A percentile compares a stretch with the other conserved stretches of the same genome.
Conservation (phyloP, 208 protist genomes). For the Angomonas ambiguus region DNA sequence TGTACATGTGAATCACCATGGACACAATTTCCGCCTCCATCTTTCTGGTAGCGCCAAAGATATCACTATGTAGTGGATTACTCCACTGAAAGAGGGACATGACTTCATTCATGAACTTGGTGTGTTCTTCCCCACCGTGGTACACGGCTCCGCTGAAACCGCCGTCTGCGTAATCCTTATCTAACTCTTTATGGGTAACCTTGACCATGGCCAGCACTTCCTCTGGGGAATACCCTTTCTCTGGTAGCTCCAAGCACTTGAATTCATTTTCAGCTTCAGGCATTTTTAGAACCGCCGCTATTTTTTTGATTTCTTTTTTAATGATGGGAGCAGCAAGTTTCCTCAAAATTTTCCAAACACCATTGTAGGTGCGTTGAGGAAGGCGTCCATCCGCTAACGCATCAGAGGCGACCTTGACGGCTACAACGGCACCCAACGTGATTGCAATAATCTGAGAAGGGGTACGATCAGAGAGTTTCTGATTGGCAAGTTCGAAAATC, state of each 20-base stretch:
- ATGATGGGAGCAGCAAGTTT: conserved; percentile 54
- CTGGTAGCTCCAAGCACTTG: conserved; percentile 54
- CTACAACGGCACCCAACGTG: conserved; percentile 33
- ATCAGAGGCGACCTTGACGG: conserved; percentile 32
- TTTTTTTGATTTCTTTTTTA: conserved; percentile 35
- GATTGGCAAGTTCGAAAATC: conserved; percentile 55
- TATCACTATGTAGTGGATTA: conserved; percentile 96
- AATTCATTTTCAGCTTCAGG: conserved; percentile 62
- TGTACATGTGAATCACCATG: conserved; percentile 95
- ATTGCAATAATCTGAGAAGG: conserved; percentile 58
- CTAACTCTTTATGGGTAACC: conserved; percentile 54
- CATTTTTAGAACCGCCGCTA: conserved; percentile 45
- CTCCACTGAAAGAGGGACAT: conserved; percentile 89
- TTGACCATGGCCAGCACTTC: conserved; percentile 61
- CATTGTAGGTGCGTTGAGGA: conserved; percentile 40
- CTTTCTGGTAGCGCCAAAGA: conserved; percentile 96
- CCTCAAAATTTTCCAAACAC: conserved; percentile 55
- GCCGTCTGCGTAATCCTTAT: conserved; percentile 62
- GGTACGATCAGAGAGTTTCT: conserved; percentile 34
- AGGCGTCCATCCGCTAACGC: conserved; percentile 49
- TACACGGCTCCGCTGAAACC: conserved; percentile 93
- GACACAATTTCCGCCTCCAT: conserved; percentile 97
- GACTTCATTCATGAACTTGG: conserved; percentile 84
- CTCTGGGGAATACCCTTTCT: conserved; percentile 36
- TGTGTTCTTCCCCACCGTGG: conserved; percentile 80